Conservation (phyloP, 2,329 filamentous ascomycete species). For the Penicillium sp. region DNA sequence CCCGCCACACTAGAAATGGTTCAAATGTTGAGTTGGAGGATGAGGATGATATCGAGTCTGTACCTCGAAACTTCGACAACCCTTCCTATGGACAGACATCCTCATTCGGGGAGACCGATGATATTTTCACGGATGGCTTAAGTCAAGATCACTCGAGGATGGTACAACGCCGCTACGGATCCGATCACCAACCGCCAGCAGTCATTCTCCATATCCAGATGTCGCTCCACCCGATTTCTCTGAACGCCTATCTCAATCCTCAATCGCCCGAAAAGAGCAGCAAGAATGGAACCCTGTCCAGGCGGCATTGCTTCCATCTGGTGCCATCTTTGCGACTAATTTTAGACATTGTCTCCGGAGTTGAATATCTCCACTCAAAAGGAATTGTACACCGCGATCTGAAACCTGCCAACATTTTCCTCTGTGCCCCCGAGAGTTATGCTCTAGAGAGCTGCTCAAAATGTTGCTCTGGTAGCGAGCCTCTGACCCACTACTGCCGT, state of each 20-base stretch:
- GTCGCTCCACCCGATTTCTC: constrained; percentile 63
- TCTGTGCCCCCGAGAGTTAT: constrained; percentile 53
- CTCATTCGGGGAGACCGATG: constrained; percentile 36
- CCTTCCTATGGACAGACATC: constrained; percentile 33
- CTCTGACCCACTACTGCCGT: constrained; percentile 46
- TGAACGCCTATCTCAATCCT: constrained; percentile 58
- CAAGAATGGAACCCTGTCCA: constrained; percentile 18
- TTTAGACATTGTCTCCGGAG: constrained; percentile 60
- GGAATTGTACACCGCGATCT: constrained; percentile 66
- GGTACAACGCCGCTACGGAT: constrained; percentile 26
- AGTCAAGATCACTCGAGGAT: constrained; percentile 37
- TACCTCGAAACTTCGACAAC: constrained; percentile 44
- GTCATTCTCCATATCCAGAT: constrained; percentile 67
- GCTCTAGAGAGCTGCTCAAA: constrained; percentile 47
- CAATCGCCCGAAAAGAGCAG: constrained; percentile 23
- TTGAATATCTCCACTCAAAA: constrained; percentile 64
- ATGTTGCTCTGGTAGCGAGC: constrained; percentile 39
- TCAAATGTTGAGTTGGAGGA: constrained; percentile 40
- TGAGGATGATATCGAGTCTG: constrained; percentile 52
- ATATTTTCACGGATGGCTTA: constrained; percentile 44
- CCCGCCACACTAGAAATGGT: constrained; percentile 43
- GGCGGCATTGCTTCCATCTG: constrained; percentile 63
- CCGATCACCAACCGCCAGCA: constrained; percentile 31
- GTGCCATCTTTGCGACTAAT: constrained; percentile 58
- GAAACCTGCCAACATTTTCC: constrained; percentile 68